phyloP scores from a whole-genome alignment of 2,329 filamentous ascomycete genomes.

The Orbilia ellipsospora region DNA sequence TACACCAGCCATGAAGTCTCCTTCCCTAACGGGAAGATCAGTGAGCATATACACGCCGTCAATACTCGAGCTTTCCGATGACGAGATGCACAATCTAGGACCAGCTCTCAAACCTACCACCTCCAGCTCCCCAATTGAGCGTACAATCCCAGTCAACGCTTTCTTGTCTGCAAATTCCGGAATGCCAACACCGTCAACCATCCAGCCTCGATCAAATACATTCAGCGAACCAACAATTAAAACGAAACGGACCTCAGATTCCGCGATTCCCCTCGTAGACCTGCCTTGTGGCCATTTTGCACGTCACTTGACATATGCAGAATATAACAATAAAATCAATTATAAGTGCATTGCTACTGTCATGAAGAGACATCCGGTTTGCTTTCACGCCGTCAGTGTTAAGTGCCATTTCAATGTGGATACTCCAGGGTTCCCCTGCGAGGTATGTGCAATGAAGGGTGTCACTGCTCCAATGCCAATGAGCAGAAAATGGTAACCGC shows the following conservation, averaged over 20 bases:
- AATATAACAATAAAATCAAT: neutral
- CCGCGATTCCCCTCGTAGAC: neutral
- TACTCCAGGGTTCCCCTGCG: neutral
- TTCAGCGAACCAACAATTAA: too few species aligned
- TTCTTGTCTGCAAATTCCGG: neutral
- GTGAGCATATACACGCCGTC: neutral
- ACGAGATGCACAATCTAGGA: neutral
- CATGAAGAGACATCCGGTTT: slow-evolving; percentile 5
- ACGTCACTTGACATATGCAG: neutral
- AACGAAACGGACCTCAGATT: too few species aligned
- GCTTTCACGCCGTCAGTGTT: slow-evolving; percentile 8
- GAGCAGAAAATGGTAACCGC: too few species aligned
- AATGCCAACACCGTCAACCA: too few species aligned
- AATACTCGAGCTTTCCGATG: slow-evolving; percentile 16
- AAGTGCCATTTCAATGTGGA: slow-evolving; percentile 3
- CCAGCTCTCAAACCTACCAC: neutral
- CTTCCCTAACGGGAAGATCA: neutral
- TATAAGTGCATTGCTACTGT: neutral
- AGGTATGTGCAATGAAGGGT: neutral
- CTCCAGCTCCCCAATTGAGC: neutral
- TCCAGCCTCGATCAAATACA: too few species aligned
- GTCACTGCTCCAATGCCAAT: too few species aligned
- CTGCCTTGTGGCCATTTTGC: slow-evolving; percentile 15
- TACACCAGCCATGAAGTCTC: neutral
- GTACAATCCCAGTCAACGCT: neutral